Conservation (phyloP, 73 alveolate species). For the Paramecium caudatum region DNA sequence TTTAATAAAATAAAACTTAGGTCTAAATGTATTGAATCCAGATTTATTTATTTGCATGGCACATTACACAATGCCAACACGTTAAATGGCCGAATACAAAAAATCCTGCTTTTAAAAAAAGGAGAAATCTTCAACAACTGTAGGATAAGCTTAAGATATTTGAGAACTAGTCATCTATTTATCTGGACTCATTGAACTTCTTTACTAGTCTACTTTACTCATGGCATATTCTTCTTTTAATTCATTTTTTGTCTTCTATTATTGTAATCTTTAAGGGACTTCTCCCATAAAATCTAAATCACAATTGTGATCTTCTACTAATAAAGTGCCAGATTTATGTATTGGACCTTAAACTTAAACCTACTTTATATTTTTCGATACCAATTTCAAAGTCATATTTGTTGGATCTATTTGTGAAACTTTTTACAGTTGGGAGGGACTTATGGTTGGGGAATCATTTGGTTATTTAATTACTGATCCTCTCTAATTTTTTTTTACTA, state of each 20-base stretch:
- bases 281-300: background rate
- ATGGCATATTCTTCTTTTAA: background rate
- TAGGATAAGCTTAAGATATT: constrained; percentile 3
- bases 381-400: background rate
- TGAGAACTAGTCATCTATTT: constrained; percentile 10
- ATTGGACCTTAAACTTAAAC: background rate
- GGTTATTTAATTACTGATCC: constrained; percentile 8
- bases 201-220: constrained; percentile 33
- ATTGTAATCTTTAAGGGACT: background rate
- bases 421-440: constrained; percentile 16
- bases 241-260: background rate
- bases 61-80: constrained; percentile 26
- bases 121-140: background rate
- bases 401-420: background rate
- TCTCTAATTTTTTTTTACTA: background rate
- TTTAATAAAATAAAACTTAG: constrained; percentile 41
- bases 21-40: constrained; percentile 57
- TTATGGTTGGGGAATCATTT: background rate
- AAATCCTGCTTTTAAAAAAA: background rate
- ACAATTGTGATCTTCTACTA: background rate
- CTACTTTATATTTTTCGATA: background rate
- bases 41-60: background rate
- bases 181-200: constrained; percentile 20
- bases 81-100: background rate
- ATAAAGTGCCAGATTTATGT: background rate